Evolutionary conservation across 371 early-diverging fungal species (phyloP), one percentile per base, ranked within the genome.

Genomic region (Phascolomyces articulosus): DNA sequence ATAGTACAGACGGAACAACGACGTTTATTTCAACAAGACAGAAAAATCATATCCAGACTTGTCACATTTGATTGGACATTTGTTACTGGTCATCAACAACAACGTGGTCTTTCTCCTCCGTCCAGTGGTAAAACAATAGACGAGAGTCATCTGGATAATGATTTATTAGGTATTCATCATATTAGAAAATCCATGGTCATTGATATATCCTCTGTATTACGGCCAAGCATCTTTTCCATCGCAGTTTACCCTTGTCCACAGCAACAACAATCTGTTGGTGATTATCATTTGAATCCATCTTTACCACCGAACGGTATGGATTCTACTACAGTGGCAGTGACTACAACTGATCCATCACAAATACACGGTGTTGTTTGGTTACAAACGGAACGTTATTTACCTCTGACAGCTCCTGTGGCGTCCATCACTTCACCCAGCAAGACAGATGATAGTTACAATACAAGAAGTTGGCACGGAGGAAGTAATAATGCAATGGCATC

Each of bases 61-160:
- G 79, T 87, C 23, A 88, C 92, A 0, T 93, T 90, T 71, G 92
- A 93, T 71, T 77, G 80, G 15, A 84, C 91, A n/a, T 84, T 87
- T 64, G 72, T 78, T 9, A 76, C 89, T 31, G 89, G 86, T 8
- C 58, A 55, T 59, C 60, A 49, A 51, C 61, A 51, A 51, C 51
- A 51, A 51, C 51, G 51, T 3, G 51, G 23, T 20, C 20, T 4
- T 9, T 7, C 51, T 15, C 44, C 44, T 44, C 44, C 44, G 16
- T 8, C 15, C 31, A 24, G 3, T 59, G 28, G 3, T 57, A 44
- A 1, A 49, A 68, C 31, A 8, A 58, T 26, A 60, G 21, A 40
- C 34, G 29, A 23, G 44, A 9, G 54, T 62, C 21, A 13, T 24
- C 3, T 62, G 29, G 70, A 74, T 16, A 67, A 66, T 26, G 26